phyloP scores from a whole-genome alignment of 2,329 filamentous ascomycete species.

The Colletotrichum coccodes region DNA sequence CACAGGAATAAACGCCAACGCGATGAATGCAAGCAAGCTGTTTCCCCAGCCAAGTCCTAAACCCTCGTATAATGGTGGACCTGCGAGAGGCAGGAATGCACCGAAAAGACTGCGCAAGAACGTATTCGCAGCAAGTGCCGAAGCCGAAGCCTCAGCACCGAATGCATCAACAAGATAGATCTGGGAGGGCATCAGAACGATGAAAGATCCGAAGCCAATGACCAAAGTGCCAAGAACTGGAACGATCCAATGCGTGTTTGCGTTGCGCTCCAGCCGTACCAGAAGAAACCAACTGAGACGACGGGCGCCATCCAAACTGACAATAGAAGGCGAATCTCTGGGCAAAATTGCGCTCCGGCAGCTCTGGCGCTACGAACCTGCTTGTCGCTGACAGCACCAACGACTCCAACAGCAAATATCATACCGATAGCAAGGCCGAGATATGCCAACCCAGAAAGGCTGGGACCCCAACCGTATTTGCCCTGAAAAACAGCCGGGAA shows the following conservation, averaged over 20 bases:
- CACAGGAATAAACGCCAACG: conserved; percentile 19
- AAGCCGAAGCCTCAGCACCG: conserved; percentile 31
- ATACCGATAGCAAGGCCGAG: conserved; percentile 22
- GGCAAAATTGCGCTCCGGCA: neutral
- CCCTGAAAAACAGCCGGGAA: conserved; percentile 57
- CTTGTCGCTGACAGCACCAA: conserved; percentile 15
- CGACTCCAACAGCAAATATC: conserved; percentile 6
- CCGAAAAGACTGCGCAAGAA: conserved; percentile 20
- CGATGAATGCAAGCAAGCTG: conserved; percentile 32
- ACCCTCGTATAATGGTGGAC: conserved; percentile 19
- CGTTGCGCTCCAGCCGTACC: conserved; percentile 69
- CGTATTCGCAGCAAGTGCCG: conserved; percentile 5
- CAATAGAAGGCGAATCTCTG: conserved; percentile 9
- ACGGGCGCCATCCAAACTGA: neutral
- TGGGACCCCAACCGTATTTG: conserved; percentile 46
- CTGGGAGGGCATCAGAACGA: conserved; percentile 43
- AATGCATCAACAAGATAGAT: conserved; percentile 40
- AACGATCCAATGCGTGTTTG: conserved; percentile 65
- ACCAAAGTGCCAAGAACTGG: conserved; percentile 67
- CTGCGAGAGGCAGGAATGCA: conserved; percentile 32
- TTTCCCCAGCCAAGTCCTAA: conserved; percentile 36
- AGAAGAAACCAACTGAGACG: conserved; percentile 56
- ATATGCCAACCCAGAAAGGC: conserved; percentile 32
- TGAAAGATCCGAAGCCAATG: conserved; percentile 59
- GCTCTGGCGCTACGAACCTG: conserved; percentile 2